phyloP scores from a whole-genome alignment of 306 rosid species.

The Potentilla sterilis region DNA sequence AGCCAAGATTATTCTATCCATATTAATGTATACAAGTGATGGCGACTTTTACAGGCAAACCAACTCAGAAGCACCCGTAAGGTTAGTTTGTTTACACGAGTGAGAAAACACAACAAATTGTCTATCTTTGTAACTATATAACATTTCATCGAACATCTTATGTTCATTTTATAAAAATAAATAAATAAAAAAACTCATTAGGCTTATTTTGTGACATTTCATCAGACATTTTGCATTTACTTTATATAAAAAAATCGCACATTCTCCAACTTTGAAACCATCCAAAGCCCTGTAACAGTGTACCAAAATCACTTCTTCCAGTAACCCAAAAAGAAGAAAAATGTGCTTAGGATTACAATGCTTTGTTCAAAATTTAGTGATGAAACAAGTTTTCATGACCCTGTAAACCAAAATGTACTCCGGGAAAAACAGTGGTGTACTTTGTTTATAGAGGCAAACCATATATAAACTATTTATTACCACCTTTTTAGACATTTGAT shows the following conservation, averaged over 20 bases:
- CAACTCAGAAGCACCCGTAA: not conserved
- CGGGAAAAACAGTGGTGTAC: not conserved
- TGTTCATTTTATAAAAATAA: not conserved
- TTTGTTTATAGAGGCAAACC: not conserved
- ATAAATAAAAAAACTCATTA: no score
- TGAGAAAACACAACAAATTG: not conserved
- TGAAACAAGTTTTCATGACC: not conserved
- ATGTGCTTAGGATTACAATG: not conserved
- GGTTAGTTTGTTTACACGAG: no score
- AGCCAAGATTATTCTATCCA: not conserved
- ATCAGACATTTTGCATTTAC: not conserved
- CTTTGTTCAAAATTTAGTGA: not conserved
- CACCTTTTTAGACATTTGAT: not conserved
- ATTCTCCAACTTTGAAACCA: not conserved
- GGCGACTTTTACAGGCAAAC: not conserved
- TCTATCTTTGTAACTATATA: not conserved
- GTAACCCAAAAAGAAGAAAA: not conserved
- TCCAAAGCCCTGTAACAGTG: not conserved
- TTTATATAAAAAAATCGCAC: not conserved
- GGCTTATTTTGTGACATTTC: not conserved
- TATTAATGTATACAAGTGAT: conserved; percentile 1
- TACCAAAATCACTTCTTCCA: not conserved
- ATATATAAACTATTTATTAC: not conserved
- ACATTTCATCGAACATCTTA: not conserved
- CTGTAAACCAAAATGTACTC: not conserved